Percentiles rank a stretch among this genome's conserved stretches.
Conservation (phyloP, 371 early-diverging fungal genomes). For the Mortierella sp. region DNA sequence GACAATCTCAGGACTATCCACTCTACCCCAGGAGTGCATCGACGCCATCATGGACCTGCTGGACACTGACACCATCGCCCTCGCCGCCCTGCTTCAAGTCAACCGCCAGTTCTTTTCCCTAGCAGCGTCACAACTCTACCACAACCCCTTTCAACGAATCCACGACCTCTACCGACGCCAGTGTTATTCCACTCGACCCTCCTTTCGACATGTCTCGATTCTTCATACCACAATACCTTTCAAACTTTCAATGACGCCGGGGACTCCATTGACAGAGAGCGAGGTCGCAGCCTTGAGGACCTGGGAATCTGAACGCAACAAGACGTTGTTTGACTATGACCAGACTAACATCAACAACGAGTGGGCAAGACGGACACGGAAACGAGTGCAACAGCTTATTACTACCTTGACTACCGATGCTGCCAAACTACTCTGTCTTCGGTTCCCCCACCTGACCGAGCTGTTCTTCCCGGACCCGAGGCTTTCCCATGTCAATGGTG, state of each 20-base stretch:
- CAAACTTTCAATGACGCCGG: neutral
- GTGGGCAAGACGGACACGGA: neutral
- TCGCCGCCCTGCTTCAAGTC: conserved; percentile 31
- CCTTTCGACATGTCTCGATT: neutral
- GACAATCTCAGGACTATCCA: neutral
- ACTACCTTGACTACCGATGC: neutral
- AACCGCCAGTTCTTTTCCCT: conserved; percentile 38
- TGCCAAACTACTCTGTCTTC: neutral
- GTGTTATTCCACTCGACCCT: neutral
- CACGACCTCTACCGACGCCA: neutral
- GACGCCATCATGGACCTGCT: conserved; percentile 23
- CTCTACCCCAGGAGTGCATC: conserved; percentile 34
- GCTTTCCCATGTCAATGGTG: neutral
- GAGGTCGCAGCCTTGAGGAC: neutral
- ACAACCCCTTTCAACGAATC: conserved; percentile 34
- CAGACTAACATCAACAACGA: neutral
- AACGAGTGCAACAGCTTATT: neutral
- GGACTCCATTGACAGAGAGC: neutral
- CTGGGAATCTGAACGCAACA: too few species aligned
- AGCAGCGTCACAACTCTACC: conserved; percentile 30
- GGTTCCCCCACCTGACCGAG: neutral
- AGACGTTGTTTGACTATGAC: too few species aligned
- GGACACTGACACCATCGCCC: conserved; percentile 19
- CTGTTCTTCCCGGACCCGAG: conserved; percentile 1
- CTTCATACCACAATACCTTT: neutral